phyloP scores from a whole-genome alignment of 352 stramenopile genomes.

The Phytophthora pinifolia region DNA sequence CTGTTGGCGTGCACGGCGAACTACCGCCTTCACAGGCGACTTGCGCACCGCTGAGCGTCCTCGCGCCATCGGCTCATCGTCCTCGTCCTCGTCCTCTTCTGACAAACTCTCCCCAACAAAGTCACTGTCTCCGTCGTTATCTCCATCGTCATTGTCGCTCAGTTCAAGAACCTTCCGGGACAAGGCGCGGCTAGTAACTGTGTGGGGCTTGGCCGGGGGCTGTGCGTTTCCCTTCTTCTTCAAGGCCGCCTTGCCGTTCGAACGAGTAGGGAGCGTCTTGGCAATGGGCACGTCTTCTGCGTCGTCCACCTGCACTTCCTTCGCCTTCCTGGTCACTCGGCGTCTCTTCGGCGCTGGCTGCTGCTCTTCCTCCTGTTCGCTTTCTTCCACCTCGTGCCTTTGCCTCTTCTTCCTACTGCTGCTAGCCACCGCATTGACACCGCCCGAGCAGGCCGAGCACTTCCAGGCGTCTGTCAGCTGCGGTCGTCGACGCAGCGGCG shows the following conservation, averaged over 20 bases:
- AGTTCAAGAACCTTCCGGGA: slow-evolving; percentile 5
- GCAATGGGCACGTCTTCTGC: slow-evolving; percentile 10
- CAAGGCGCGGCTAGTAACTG: slow-evolving; percentile 4
- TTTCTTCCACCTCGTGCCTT: slow-evolving; percentile 18
- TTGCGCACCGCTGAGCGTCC: slow-evolving; percentile 15
- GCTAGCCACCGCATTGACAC: too few relatives aligned
- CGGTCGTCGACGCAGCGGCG: slow-evolving; percentile 50
- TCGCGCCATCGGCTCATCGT: background rate
- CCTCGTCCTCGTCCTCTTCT: slow-evolving; percentile 20
- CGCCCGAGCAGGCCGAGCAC: slow-evolving; percentile 35
- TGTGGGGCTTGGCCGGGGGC: slow-evolving; percentile 1
- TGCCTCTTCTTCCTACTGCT: slow-evolving; percentile 2
- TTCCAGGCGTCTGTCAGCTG: slow-evolving; percentile 38
- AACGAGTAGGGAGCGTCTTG: slow-evolving; percentile 7
- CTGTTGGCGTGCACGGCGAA: slow-evolving; percentile 4
- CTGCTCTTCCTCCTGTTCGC: slow-evolving; percentile 11
- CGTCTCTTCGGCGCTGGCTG: slow-evolving; percentile 19
- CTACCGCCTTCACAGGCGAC: slow-evolving; percentile 14
- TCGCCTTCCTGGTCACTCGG: slow-evolving; percentile 7
- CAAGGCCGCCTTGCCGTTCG: slow-evolving; percentile 30
- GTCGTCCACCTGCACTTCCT: background rate
- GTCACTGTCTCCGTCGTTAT: slow-evolving; percentile 60
- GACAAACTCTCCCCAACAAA: slow-evolving; percentile 41
- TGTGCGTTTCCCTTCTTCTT: slow-evolving; percentile 31
- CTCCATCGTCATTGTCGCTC: slow-evolving; percentile 23